Evolutionary conservation across 2,329 filamentous ascomycete species (phyloP).

Genomic region (Fusarium gaditjirri): DNA sequence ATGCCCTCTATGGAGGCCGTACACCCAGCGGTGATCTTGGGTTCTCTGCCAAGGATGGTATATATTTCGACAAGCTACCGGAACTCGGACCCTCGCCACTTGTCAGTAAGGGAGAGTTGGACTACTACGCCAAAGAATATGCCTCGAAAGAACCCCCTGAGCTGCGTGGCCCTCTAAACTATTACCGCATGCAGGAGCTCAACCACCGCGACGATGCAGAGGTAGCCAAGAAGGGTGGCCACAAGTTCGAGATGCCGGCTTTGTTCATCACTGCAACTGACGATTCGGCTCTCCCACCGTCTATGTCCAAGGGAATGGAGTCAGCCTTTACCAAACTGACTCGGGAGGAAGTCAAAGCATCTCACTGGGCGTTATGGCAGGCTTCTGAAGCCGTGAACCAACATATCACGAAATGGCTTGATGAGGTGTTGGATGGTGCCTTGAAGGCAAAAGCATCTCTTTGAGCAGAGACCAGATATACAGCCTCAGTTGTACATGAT

Average conservation of each 20-base stretch:
- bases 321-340: slow-evolving; percentile 72
- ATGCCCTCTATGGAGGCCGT: slow-evolving; percentile 74
- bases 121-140: slow-evolving; percentile 81
- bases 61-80: slow-evolving; percentile 72
- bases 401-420: slow-evolving; percentile 74
- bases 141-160: slow-evolving; percentile 65
- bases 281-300: slow-evolving; percentile 78
- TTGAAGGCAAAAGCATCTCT: slow-evolving; percentile 48
- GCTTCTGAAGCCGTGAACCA: slow-evolving; percentile 75
- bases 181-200: slow-evolving; percentile 80
- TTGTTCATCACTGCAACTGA: slow-evolving; percentile 79
- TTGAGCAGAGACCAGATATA: slow-evolving; percentile 2
- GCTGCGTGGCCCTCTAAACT: slow-evolving; percentile 83
- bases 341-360: slow-evolving; percentile 71
- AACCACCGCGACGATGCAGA: slow-evolving; percentile 81
- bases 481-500: background rate
- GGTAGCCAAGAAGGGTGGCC: slow-evolving; percentile 66
- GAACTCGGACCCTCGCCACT: slow-evolving; percentile 67
- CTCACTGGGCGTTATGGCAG: slow-evolving; percentile 88
- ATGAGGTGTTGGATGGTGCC: slow-evolving; percentile 53
- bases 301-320: slow-evolving; percentile 78
- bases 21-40: slow-evolving; percentile 64
- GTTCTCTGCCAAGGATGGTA: slow-evolving; percentile 70
- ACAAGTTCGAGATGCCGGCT: slow-evolving; percentile 68
- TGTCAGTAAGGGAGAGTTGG: slow-evolving; percentile 74